Evolutionary conservation across 345 rosid genomes (phyloP).

Genomic region (Moricandia arvensis): DNA sequence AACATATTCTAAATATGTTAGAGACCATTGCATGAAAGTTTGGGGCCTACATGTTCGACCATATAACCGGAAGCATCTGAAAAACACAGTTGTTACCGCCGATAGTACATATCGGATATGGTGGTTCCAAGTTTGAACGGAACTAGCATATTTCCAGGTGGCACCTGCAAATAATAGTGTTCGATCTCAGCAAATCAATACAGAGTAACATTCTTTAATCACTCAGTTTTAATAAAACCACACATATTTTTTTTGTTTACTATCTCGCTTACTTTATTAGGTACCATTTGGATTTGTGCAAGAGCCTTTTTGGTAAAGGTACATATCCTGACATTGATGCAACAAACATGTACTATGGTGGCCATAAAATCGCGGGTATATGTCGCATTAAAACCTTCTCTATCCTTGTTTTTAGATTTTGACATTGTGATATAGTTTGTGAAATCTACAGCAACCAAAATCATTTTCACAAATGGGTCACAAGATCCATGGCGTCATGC

Average conservation of each 20-base stretch:
- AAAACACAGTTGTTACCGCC: conserved; percentile 42
- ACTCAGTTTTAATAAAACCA: not conserved
- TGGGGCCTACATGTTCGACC: conserved; percentile 45
- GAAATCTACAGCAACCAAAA: conserved; percentile 61
- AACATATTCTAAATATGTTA: conserved; percentile 67
- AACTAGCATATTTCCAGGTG: conserved; percentile 88
- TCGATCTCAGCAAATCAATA: conserved; percentile 78
- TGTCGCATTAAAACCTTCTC: conserved; percentile 10
- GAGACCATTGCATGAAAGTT: conserved; percentile 51
- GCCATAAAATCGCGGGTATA: conserved; percentile 73
- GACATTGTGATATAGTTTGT: not conserved
- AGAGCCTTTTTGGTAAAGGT: conserved; percentile 66
- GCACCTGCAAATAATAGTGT: conserved; percentile 81
- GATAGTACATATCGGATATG: conserved; percentile 60
- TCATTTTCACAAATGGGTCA: conserved; percentile 80
- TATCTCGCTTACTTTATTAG: conserved; percentile 33
- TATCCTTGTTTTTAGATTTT: conserved; percentile 7
- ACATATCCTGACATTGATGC: conserved; percentile 69
- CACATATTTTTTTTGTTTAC: not conserved
- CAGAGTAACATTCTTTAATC: conserved; percentile 43
- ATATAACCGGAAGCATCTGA: conserved; percentile 63
- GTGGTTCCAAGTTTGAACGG: conserved; percentile 97
- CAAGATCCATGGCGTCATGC: conserved; percentile 99
- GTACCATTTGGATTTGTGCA: conserved; percentile 82
- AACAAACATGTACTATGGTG: conserved; percentile 83